phyloP scores from a whole-genome alignment of 2,329 filamentous ascomycete genomes.

The Escovopsis sp. region DNA sequence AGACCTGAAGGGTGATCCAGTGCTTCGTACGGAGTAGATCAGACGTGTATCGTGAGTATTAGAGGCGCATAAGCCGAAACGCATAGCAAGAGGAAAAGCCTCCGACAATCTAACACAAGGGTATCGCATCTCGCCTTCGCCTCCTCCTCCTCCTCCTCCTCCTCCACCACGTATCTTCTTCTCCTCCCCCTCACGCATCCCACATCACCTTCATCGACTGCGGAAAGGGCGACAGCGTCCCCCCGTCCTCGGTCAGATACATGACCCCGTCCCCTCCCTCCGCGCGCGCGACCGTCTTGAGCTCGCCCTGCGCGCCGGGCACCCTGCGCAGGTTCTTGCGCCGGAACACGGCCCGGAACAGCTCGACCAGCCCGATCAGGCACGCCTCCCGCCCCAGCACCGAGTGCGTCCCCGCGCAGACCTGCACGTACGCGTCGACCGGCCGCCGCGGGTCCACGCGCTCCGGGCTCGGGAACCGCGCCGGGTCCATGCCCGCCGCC shows the following conservation, averaged over 20 bases:
- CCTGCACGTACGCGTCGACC: slow-evolving; percentile 48
- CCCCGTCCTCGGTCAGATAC: slow-evolving; percentile 55
- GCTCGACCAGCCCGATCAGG: slow-evolving; percentile 48
- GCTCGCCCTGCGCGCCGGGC: slow-evolving; percentile 46
- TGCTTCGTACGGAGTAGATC: too few relatives aligned
- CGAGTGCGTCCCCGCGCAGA: slow-evolving; percentile 46
- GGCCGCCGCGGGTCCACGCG: slow-evolving; percentile 49
- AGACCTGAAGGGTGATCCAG: too few relatives aligned
- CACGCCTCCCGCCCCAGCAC: slow-evolving; percentile 47
- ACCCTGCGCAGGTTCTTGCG: slow-evolving; percentile 46
- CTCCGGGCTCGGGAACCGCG: slow-evolving; percentile 45
- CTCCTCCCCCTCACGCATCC: slow-evolving; percentile 18
- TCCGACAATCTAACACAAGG: too few relatives aligned
- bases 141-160: neutral
- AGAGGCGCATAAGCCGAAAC: too few relatives aligned
- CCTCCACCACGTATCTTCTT: neutral
- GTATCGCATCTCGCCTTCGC: too few relatives aligned
- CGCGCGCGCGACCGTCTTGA: slow-evolving; percentile 47
- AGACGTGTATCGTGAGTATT: too few relatives aligned
- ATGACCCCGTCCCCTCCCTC: slow-evolving; percentile 33
- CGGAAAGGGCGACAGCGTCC: slow-evolving; percentile 31
- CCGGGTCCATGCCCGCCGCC: slow-evolving; percentile 38
- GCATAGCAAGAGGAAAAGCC: too few relatives aligned
- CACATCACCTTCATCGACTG: slow-evolving; percentile 39
- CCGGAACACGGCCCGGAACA: slow-evolving; percentile 51